Evolutionary conservation across 768 basidiomycete genomes (phyloP).

Genomic region (Pulveroboletus sp.): DNA sequence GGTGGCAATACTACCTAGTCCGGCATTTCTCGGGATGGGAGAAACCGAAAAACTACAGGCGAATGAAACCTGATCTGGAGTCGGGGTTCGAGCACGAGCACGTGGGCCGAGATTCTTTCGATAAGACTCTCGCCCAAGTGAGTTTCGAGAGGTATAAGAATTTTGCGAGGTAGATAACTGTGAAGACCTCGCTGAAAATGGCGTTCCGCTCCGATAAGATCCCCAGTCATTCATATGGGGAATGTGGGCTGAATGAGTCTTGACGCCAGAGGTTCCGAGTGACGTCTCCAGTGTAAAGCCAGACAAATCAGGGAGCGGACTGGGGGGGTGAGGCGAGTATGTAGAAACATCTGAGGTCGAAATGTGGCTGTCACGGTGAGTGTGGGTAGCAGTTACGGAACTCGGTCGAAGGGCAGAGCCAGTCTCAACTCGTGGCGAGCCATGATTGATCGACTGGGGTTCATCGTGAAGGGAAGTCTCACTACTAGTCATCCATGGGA

Average conservation of each 20-base stretch:
- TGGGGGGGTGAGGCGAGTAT: neutral
- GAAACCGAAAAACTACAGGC: neutral
- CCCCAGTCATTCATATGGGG: neutral
- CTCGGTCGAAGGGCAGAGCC: neutral
- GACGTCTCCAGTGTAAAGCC: neutral
- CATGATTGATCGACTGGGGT: conserved; percentile 3
- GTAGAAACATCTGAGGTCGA: neutral
- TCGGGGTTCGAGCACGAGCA: conserved; percentile 11
- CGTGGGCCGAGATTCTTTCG: conserved; percentile 16
- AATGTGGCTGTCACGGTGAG: neutral
- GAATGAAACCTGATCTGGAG: neutral
- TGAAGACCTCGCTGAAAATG: conserved; percentile 13
- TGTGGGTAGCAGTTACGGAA: neutral
- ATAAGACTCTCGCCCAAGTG: conserved; percentile 21
- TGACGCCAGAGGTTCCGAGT: neutral
- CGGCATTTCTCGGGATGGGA: neutral
- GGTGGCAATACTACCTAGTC: neutral
- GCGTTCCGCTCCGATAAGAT: conserved; percentile 6
- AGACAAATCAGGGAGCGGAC: neutral
- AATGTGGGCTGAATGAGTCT: neutral
- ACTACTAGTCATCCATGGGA: conserved; percentile 6
- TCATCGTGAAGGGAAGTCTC: conserved; percentile 17
- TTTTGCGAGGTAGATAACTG: conserved; percentile 10
- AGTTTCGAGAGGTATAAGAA: conserved; percentile 12
- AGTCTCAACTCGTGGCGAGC: neutral